Base-by-base conservation (phyloP, 495 filamentous ascomycete species). In the Penicillium riverlandense region DNA sequence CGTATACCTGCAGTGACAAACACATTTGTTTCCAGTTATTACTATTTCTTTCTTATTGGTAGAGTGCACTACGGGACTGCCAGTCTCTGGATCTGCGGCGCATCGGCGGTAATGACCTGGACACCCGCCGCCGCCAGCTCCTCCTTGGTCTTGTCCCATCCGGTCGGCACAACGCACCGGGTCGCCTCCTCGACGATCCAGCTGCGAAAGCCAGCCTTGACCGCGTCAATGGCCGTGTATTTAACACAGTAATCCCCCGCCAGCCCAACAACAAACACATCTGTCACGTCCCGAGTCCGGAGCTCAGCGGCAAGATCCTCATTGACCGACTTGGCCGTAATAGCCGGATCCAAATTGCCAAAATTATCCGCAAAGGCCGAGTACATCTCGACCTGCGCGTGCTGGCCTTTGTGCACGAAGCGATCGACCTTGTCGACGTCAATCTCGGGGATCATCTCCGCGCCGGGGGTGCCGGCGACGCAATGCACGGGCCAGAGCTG, bases 181-280 rank as follows among this genome's bases (percentile, higher is more conserved):
- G 83, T 88, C 27, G 73, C 87, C 53, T 97, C 91, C 55, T 83
- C 76, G 12, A 97, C 67, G 32, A 97, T 75, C 61, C 72, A 85
- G 34, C 84, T 85, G 49, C 58, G 65, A 52, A 92, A 96, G 2
- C 90, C 91, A 59, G 84, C 82, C 54, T 70, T 77, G 8, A 65
- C 77, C 7, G 88, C 83, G 71, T 96, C 85, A 14, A 86, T 51
- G 2, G 88, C 91, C 38, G 86, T 94, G 48, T 57, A 70, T 59
- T 81, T 83, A 37, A 98, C 92, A 63, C 92, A 98, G 61, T 83
- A 95, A 64, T 96, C 92, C 29, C 77, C 83, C 31, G 92, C 90
- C 39, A 98, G 59, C 6, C 92, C 92, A 8, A 86, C 86, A 14
- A 89, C 74, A 64, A 84, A 96, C 4, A 96, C 77, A 56, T 90